Base-by-base conservation (phyloP, 306 rosid genomes). In the Corylus avellana region DNA sequence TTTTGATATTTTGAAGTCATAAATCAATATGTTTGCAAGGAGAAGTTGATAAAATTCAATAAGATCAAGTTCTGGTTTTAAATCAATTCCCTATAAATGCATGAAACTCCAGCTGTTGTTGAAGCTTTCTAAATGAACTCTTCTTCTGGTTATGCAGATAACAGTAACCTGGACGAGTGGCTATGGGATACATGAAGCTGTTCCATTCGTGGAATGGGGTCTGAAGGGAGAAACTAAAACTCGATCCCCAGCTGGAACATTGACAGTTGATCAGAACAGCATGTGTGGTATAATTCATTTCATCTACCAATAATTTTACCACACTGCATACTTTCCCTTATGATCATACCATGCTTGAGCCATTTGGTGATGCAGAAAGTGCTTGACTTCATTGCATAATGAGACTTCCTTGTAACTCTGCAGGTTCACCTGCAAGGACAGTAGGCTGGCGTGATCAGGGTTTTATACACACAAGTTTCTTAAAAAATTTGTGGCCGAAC, bases 361-460 rank as follows among this genome's bases (percentile, higher is more conserved):
- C 57, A 51, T 18, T 56, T 42, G 39, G 3, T 75, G 32, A 22
- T 14, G 75, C 29, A 2, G 61, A 70, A 80, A 69, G 32, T 78
- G 57, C 14, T 29, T 49, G 25, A 42, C 8, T 42, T 42, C 8
- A 42, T 42, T 73, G 71, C 62, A 74, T 78, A 72, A 82, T 48
- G 61, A 68, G 50, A 20, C 55, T 81, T 70, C 66, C 61, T 78
- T 76, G 70, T 64, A 58, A 72, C 70, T 75, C 57, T 22, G 75
- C 72, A 94, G 97, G 94, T 88, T 67, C 92, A 80, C 98, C 99
- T 18, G 99, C 98, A 64, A 71, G 86, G 48, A 91, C 96, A 9
- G 96, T 94, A 57, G 98, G 97, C 11, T 92, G 97, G 97, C 97
- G 96, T 57, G 93, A 93, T 80, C 97, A 94, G 48, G 97, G 99